A percentile compares a stretch with the other conserved stretches of the same genome.
Conservation (phyloP, 306 rosid genomes). For the Sphenostylis stenocarpa region DNA sequence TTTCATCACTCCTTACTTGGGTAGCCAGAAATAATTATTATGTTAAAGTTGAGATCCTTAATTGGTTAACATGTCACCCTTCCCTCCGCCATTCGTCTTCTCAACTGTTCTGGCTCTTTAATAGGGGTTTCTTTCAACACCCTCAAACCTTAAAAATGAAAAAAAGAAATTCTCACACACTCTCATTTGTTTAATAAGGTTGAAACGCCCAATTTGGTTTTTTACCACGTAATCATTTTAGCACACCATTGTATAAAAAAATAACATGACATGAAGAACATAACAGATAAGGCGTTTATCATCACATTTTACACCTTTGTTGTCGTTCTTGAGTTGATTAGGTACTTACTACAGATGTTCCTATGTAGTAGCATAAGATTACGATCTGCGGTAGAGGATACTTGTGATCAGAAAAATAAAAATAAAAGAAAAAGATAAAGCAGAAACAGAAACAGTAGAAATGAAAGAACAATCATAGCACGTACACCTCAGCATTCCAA, state of each 20-base stretch:
- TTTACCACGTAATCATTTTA: no score
- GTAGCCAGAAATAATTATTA: background rate
- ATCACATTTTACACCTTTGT: no score
- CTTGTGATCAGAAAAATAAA: background rate
- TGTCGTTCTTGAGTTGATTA: no score
- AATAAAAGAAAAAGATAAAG: background rate
- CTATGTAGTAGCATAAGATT: background rate
- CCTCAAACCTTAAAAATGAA: background rate
- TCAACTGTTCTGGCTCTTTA: background rate
- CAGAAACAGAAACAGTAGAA: background rate
- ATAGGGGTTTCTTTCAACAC: conserved; percentile 28
- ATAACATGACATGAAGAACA: no score
- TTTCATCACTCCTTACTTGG: background rate
- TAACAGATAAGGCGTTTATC: no score
- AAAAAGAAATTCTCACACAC: background rate
- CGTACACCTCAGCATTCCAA: background rate
- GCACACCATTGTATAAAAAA: no score
- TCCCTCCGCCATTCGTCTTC: conserved; percentile 26
- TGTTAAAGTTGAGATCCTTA: background rate
- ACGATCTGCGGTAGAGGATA: background rate
- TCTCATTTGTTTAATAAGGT: no score
- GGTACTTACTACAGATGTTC: background rate
- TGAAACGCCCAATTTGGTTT: no score
- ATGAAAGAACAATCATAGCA: background rate
- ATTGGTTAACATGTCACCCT: conserved; percentile 23